Percentiles rank a stretch among this genome's conserved stretches.
These are phyloP conservation scores for Pneumocystis canis DNA, from an alignment of 1,139 yeast species.

Conservation along the genomic window DNA sequence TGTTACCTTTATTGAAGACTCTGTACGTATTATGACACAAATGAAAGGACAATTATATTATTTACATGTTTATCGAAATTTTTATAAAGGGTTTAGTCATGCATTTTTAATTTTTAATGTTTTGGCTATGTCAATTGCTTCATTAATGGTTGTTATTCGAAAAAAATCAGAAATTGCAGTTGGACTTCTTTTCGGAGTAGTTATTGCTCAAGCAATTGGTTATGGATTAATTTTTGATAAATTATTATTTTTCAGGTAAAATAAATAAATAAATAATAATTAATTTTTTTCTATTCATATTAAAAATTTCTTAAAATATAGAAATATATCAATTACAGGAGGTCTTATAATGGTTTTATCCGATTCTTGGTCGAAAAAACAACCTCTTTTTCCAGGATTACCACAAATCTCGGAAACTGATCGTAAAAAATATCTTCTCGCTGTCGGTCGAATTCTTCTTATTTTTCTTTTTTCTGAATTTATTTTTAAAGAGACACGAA, in stretches of 20 bases:
- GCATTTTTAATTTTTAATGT: constrained; percentile 52
- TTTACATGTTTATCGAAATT: constrained; percentile 62
- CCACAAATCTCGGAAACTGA: constrained; percentile 69
- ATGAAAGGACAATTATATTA: constrained; percentile 88
- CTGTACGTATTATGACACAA: constrained; percentile 68
- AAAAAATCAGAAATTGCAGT: constrained; percentile 62
- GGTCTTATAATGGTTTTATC: constrained; percentile 81
- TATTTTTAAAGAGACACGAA: constrained; percentile 65
- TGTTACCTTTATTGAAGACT: constrained; percentile 87
- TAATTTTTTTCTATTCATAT: too few species aligned
- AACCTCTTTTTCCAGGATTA: constrained; percentile 69
- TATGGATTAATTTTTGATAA: constrained; percentile 79
- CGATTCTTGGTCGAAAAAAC: constrained; percentile 47
- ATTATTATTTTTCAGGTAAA: constrained; percentile 33
- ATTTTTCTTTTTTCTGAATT: constrained; percentile 78
- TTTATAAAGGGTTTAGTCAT: constrained; percentile 67
- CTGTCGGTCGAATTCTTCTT: constrained; percentile 79
- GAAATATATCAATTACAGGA: constrained; percentile 84
- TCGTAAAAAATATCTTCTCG: constrained; percentile 66
- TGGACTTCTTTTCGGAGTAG: constrained; percentile 53
- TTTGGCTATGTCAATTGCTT: constrained; percentile 50
- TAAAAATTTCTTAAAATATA: constrained; percentile 18
- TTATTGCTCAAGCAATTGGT: constrained; percentile 69
- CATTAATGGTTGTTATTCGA: constrained; percentile 58
- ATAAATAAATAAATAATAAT: neutral